Base-by-base conservation (phyloP, 2,329 filamentous ascomycete species). In the Pestalotiopsis sp. region DNA sequence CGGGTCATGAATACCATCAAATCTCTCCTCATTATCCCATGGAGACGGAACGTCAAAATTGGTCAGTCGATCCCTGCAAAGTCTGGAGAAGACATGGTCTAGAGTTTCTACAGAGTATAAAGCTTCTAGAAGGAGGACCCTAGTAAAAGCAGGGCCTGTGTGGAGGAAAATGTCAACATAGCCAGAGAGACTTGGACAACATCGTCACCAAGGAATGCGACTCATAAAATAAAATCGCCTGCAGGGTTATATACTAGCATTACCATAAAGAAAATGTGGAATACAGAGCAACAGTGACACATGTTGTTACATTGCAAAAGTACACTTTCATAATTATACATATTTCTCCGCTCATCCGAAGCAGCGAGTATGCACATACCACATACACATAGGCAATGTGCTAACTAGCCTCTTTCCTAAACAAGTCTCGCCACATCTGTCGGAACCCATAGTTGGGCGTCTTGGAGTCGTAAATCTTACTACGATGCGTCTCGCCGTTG, bases 341-440 rank as follows among this genome's bases (percentile, higher is more conserved):
- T 52, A 52, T n/a, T 52, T 4, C 45, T 52, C 45, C 45, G 45
- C 45, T 23, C 45, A 52, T 23, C 45, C 45, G 45, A n/a, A 52
- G n/a, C 11, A 7, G 41, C 6, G 7, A 52, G 45, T 52, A 52
- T 52, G 20, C 45, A 52, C 17, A 52, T n/a, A 9, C 45, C 17
- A n/a, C 45, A 52, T 11, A 20, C 17, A n/a, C 45, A 52, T 11
- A 20, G 20, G 17, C 17, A 9, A 52, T n/a, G 20, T 52, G 7
- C 17, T 52, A 66, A 14, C 25, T 65, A 57, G 58, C 27, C 12
- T 67, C 27, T 9, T 56, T 36, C 9, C 49, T 73, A 67, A 76
- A 97, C 12, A 97, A 77, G 80, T 98, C 95, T 74, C 88, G 88
- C 94, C 94, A 98, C 82, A 97, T 93, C 79, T 98, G 90, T 77